A percentile compares a stretch with the other conserved stretches of the same genome.
These are phyloP conservation scores for Arthrocladium fulminans DNA, from an alignment of 2,329 filamentous ascomycete genomes.

Conservation along the genomic window DNA sequence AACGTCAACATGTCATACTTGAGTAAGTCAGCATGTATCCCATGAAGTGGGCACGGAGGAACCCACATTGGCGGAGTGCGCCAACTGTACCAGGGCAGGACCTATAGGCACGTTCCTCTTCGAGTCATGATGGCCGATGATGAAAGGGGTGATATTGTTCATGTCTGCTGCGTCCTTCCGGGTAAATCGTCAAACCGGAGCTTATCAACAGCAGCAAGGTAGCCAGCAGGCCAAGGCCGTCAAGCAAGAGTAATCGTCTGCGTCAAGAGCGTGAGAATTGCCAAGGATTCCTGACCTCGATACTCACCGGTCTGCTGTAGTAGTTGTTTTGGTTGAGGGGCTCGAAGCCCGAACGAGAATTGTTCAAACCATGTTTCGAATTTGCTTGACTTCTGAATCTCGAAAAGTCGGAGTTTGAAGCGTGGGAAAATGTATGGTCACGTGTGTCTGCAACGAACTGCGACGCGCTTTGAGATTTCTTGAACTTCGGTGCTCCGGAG, in stretches of 20 bases:
- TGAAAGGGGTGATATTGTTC: slow-evolving; percentile 42
- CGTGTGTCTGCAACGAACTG: not conserved
- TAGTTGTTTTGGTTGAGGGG: too few species aligned
- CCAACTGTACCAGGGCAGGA: slow-evolving; percentile 43
- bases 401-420: too few species aligned
- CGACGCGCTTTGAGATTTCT: not conserved
- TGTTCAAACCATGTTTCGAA: too few species aligned
- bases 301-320: too few species aligned
- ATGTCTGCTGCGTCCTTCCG: slow-evolving; percentile 9
- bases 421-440: too few species aligned
- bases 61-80: slow-evolving; percentile 48
- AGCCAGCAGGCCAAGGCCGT: too few species aligned
- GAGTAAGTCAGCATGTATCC: slow-evolving; percentile 14
- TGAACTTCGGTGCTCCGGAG: not conserved
- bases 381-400: too few species aligned
- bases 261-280: too few species aligned
- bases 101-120: slow-evolving; percentile 42
- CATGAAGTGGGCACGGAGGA: slow-evolving; percentile 8
- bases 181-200: not conserved
- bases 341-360: too few species aligned
- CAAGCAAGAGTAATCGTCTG: too few species aligned
- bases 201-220: not conserved
- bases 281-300: too few species aligned
- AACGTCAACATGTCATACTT: slow-evolving; percentile 59
- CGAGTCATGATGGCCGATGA: slow-evolving; percentile 54